These are phyloP conservation scores for Candida fluviatilis DNA, from an alignment of 805 yeast genomes.

Conservation along the genomic window DNA sequence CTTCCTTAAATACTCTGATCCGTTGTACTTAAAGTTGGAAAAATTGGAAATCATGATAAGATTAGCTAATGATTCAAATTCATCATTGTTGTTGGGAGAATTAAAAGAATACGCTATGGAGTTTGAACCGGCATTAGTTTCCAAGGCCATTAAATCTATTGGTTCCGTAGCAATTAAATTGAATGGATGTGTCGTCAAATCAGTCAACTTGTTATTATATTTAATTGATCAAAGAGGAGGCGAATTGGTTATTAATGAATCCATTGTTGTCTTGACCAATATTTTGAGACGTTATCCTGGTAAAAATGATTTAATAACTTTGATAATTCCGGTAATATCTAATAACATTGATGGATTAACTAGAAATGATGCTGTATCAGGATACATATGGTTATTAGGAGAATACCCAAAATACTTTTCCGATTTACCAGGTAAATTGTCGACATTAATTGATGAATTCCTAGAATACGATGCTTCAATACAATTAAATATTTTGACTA, in stretches of 20 bases:
- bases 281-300: slow-evolving; percentile 64
- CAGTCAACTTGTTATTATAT: slow-evolving; percentile 57
- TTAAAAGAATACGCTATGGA: slow-evolving; percentile 80
- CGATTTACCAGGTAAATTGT: slow-evolving; percentile 44
- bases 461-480: slow-evolving; percentile 55
- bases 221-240: slow-evolving; percentile 62
- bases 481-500: slow-evolving; percentile 56
- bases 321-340: slow-evolving; percentile 52
- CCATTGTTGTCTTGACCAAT: slow-evolving; percentile 58
- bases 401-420: slow-evolving; percentile 64
- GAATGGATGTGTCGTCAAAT: slow-evolving; percentile 47
- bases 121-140: slow-evolving; percentile 74
- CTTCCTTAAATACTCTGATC: slow-evolving; percentile 83
- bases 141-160: slow-evolving; percentile 60
- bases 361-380: slow-evolving; percentile 49
- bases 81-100: slow-evolving; percentile 59
- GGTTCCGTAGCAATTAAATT: slow-evolving; percentile 70
- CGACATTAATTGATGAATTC: slow-evolving; percentile 47
- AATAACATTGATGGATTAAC: slow-evolving; percentile 45
- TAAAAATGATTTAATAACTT: slow-evolving; percentile 42
- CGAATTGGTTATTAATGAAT: slow-evolving; percentile 57
- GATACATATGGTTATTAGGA: slow-evolving; percentile 69
- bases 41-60: slow-evolving; percentile 73
- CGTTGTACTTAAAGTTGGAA: slow-evolving; percentile 72
- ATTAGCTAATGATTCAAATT: slow-evolving; percentile 57